These are phyloP conservation scores for peach (Prunus persica) DNA, from an alignment of 306 rosid species.

Conservation along the genomic window Prunus_persica_NCBIv2 NC_034010.1:6697001-6697500, in stretches of 20 bases:
- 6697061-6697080: too few species aligned
- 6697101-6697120: neutral
- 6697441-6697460: neutral
- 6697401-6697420: neutral
- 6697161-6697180: neutral
- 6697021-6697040: neutral
- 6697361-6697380: slow-evolving; percentile 47
- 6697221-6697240: too few species aligned
- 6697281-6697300: neutral
- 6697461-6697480: too few species aligned
- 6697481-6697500: too few species aligned
- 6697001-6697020: too few species aligned
- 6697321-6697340: slow-evolving; percentile 54
- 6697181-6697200: neutral
- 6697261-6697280: neutral
- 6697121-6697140: neutral
- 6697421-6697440: neutral
- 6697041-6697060: neutral
- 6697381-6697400: slow-evolving; percentile 43
- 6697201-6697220: neutral
- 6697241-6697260: too few species aligned
- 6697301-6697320: neutral
- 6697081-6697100: neutral
- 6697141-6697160: neutral
- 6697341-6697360: slow-evolving; percentile 34